phyloP scores from a whole-genome alignment of 495 filamentous ascomycete species.

The Tuber aestivum region DNA sequence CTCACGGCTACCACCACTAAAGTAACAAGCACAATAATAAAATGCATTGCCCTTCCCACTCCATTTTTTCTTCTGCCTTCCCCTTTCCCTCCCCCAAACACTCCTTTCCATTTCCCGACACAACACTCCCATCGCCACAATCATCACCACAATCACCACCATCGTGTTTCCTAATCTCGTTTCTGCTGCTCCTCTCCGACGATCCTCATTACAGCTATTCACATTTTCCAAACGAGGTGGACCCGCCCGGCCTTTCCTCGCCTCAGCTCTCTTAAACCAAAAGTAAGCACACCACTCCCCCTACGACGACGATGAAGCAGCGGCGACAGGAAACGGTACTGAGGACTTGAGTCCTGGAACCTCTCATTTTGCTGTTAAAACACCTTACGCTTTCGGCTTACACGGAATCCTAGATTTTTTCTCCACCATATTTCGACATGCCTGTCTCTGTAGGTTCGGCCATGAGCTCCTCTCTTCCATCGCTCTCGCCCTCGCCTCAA shows the following conservation, averaged over 20 bases:
- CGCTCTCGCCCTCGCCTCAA: slow-evolving; percentile 38
- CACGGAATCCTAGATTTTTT: slow-evolving; percentile 21
- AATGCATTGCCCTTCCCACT: slow-evolving; percentile 41
- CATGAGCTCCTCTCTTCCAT: slow-evolving; percentile 33
- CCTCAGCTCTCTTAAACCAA: slow-evolving; percentile 1
- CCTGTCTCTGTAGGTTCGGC: slow-evolving; percentile 29
- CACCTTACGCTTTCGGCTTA: neutral
- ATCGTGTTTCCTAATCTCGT: slow-evolving; percentile 16
- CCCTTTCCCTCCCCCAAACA: slow-evolving; percentile 24
- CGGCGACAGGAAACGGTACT: slow-evolving; percentile 9
- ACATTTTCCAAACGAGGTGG: slow-evolving; percentile 4
- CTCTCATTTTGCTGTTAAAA: neutral
- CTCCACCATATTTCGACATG: slow-evolving; percentile 20
- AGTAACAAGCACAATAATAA: slow-evolving; percentile 43
- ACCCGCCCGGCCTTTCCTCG: neutral
- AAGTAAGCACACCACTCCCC: slow-evolving; percentile 1
- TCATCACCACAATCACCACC: slow-evolving; percentile 20
- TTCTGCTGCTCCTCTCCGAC: neutral
- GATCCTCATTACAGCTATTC: neutral
- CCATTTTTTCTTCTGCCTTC: slow-evolving; percentile 31
- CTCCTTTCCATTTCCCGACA: slow-evolving; percentile 13
- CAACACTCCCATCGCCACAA: slow-evolving; percentile 22
- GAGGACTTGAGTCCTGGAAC: neutral
- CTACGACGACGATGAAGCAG: neutral
- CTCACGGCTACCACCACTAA: slow-evolving; percentile 42